Percentiles rank a stretch among this genome's conserved stretches.
Evolutionary conservation across 2,329 filamentous ascomycete genomes (phyloP).

Genomic region (Capronia epimyces): DNA sequence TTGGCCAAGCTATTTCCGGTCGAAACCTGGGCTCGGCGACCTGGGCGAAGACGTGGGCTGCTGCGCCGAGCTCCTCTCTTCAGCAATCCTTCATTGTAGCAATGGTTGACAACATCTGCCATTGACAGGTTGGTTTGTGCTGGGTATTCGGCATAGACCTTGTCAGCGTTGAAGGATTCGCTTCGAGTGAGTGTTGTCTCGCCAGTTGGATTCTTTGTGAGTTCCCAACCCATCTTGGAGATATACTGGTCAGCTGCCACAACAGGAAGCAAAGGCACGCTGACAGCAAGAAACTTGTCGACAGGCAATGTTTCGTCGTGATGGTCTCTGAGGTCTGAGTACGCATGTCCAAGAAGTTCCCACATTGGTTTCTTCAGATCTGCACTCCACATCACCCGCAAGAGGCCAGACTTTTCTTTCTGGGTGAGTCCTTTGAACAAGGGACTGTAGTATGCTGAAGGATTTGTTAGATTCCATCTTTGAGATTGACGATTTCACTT

Average conservation of each 20-base stretch:
- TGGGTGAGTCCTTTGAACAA: constrained; percentile 47
- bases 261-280: constrained; percentile 46
- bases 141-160: constrained; percentile 25
- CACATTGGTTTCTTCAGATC: constrained; percentile 50
- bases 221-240: constrained; percentile 43
- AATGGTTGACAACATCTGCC: constrained; percentile 33
- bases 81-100: constrained; percentile 11
- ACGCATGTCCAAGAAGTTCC: constrained; percentile 51
- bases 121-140: constrained; percentile 33
- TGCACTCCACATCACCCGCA: constrained; percentile 47
- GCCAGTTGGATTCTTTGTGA: constrained; percentile 7
- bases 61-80: neutral
- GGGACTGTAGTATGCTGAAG: constrained; percentile 44
- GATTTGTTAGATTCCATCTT: constrained; percentile 4
- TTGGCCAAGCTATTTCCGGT: neutral
- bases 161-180: constrained; percentile 9
- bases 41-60: neutral
- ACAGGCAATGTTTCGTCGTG: constrained; percentile 46
- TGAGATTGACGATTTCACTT: constrained; percentile 23
- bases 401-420: constrained; percentile 49
- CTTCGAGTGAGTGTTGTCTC: constrained; percentile 8
- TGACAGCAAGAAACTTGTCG: constrained; percentile 44
- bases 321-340: constrained; percentile 50
- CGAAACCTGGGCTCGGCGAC: neutral
- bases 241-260: constrained; percentile 45